Conservation (phyloP, 2,329 filamentous ascomycete genomes). For the Hymenoscyphus linearis region DNA sequence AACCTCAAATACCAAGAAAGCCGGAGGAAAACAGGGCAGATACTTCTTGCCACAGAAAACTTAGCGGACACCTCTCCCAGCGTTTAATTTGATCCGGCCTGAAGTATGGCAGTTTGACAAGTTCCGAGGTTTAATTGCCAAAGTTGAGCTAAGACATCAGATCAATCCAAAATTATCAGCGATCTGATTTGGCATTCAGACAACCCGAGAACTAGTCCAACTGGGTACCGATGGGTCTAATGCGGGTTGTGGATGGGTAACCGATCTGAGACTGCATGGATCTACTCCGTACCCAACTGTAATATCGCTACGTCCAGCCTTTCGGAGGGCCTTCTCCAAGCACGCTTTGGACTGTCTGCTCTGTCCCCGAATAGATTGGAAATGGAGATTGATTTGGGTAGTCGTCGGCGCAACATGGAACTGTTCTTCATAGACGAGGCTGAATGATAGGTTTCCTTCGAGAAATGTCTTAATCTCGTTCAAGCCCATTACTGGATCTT, state of each 20-base stretch:
- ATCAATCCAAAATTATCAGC: too few species aligned
- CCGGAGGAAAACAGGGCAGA: too few species aligned
- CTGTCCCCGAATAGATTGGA: conserved; percentile 14
- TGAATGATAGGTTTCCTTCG: conserved; percentile 4
- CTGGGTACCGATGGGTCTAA: background rate
- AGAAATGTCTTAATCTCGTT: background rate
- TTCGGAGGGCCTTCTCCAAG: background rate
- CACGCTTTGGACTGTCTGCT: conserved; percentile 4
- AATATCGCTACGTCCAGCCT: background rate
- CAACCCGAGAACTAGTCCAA: too few species aligned
- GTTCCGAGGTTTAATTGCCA: too few species aligned
- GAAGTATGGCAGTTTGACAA: too few species aligned
- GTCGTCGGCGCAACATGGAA: background rate
- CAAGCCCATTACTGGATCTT: background rate
- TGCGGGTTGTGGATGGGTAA: background rate
- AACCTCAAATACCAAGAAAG: too few species aligned
- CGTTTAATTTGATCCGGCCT: too few species aligned
- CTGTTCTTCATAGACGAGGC: background rate
- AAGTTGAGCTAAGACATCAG: too few species aligned
- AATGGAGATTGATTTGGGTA: conserved; percentile 7
- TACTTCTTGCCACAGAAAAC: too few species aligned
- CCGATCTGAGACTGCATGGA: conserved; percentile 9
- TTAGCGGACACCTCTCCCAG: too few species aligned
- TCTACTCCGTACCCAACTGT: conserved; percentile 14
- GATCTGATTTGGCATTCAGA: too few species aligned